Percentiles rank a stretch among this genome's conserved stretches.
These are phyloP conservation scores for Astraeus odoratus DNA, from an alignment of 768 basidiomycete species.

Conservation along the genomic window DNA sequence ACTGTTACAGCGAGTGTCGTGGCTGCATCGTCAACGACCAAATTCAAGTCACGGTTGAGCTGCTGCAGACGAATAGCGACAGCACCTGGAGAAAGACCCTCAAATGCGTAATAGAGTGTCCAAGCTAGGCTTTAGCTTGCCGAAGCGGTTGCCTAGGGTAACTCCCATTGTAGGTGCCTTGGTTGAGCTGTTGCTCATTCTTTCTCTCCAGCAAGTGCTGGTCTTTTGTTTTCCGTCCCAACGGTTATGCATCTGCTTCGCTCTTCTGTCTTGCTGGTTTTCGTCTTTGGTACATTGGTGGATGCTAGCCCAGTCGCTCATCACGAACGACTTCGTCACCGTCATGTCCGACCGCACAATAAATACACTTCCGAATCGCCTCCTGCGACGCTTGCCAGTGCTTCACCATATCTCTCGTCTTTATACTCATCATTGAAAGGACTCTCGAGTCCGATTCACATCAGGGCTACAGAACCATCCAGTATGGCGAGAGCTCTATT, in stretches of 20 bases:
- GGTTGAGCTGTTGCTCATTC: too few relatives aligned
- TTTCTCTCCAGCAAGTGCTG: neutral
- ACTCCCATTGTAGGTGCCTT: too few relatives aligned
- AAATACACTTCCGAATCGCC: neutral
- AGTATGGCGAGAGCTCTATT: conserved; percentile 30
- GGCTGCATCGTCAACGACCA: too few relatives aligned
- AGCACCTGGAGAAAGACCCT: too few relatives aligned
- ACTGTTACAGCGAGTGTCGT: too few relatives aligned
- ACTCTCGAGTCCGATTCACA: neutral
- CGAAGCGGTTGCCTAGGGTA: too few relatives aligned
- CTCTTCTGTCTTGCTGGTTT: neutral
- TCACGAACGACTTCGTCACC: neutral
- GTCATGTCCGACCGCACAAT: neutral
- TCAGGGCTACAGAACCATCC: neutral
- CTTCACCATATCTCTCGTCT: neutral
- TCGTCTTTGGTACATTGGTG: neutral
- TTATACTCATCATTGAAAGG: neutral
- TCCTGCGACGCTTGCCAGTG: neutral
- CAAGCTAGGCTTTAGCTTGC: too few relatives aligned
- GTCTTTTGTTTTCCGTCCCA: neutral
- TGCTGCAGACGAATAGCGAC: too few relatives aligned
- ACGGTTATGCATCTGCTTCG: neutral
- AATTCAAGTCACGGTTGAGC: too few relatives aligned
- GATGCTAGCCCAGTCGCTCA: neutral
- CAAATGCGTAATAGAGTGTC: too few relatives aligned